Evolutionary conservation across 768 basidiomycete species (phyloP).

Genomic region (Hericium erinaceus): DNA sequence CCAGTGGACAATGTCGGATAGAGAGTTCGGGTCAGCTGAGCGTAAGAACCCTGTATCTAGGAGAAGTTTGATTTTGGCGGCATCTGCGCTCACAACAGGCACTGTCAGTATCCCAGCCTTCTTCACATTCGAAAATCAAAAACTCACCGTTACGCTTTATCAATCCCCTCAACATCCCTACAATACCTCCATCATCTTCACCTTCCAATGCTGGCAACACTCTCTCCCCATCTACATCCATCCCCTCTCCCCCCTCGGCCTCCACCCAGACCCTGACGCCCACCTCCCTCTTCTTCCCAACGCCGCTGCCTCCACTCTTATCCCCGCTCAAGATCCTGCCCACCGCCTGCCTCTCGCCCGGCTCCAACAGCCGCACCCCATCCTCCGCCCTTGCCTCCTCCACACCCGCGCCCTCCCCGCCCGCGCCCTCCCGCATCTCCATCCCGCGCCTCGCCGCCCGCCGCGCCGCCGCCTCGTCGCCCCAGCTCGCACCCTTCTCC

Average conservation of each 20-base stretch:
- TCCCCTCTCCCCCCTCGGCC: background rate
- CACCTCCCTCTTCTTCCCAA: slow-evolving; percentile 7
- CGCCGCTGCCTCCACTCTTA: slow-evolving; percentile 8
- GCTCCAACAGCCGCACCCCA: slow-evolving; percentile 20
- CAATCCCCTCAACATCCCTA: slow-evolving; percentile 1
- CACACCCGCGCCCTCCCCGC: slow-evolving; percentile 12
- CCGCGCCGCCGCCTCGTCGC: slow-evolving; percentile 5
- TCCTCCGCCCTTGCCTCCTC: slow-evolving; percentile 15
- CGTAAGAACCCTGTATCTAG: background rate
- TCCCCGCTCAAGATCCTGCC: slow-evolving; percentile 20
- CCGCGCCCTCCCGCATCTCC: slow-evolving; percentile 1
- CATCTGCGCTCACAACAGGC: background rate
- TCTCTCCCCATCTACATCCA: background rate
- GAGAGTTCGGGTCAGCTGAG: background rate
- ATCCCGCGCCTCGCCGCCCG: background rate
- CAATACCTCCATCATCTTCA: background rate
- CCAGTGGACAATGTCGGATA: background rate
- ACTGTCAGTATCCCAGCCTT: background rate
- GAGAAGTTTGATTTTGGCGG: background rate
- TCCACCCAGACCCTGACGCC: slow-evolving; percentile 26
- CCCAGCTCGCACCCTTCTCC: background rate
- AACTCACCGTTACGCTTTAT: background rate
- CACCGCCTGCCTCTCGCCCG: slow-evolving; percentile 21
- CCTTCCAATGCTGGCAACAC: background rate
- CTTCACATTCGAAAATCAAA: background rate